Percentiles rank a stretch among this genome's conserved stretches.
Conservation (phyloP, 352 stramenopile genomes). For the Elongisporangium senticosum region DNA sequence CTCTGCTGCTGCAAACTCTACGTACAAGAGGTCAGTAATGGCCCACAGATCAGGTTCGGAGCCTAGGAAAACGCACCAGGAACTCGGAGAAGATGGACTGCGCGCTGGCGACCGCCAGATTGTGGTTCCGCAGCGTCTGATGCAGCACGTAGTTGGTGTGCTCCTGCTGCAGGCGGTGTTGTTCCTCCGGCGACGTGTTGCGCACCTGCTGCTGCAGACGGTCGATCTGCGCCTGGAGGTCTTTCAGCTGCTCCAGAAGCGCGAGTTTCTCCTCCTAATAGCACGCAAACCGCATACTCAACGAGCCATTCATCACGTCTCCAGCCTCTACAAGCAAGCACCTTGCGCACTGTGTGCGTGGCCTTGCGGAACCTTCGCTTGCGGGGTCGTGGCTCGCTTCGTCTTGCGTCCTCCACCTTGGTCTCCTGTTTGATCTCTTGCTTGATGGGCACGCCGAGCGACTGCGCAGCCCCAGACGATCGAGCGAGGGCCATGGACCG, state of each 20-base stretch:
- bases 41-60: too few species aligned
- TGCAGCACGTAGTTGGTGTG: conserved; percentile 38
- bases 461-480: not conserved
- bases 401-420: conserved; percentile 15
- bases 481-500: not conserved
- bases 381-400: not conserved
- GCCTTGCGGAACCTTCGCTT: conserved; percentile 22
- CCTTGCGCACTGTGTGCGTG: conserved; percentile 32
- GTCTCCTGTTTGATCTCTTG: conserved; percentile 2
- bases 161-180: conserved; percentile 24
- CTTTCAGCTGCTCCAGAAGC: conserved; percentile 27
- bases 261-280: conserved; percentile 33
- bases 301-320: not conserved
- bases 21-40: not conserved
- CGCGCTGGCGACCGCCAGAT: conserved; percentile 33
- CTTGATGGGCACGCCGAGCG: not conserved
- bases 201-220: conserved; percentile 25
- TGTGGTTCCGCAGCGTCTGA: conserved; percentile 39
- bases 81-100: conserved; percentile 44
- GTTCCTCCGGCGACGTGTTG: conserved; percentile 13
- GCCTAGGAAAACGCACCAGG: conserved; percentile 10
- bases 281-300: not conserved
- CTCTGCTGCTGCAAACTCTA: conserved; percentile 24
- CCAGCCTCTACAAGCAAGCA: not conserved
- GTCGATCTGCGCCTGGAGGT: conserved; percentile 29